Conservation (phyloP, 129 eudicot species). For the Pseudognaphalium luteoalbum region DNA sequence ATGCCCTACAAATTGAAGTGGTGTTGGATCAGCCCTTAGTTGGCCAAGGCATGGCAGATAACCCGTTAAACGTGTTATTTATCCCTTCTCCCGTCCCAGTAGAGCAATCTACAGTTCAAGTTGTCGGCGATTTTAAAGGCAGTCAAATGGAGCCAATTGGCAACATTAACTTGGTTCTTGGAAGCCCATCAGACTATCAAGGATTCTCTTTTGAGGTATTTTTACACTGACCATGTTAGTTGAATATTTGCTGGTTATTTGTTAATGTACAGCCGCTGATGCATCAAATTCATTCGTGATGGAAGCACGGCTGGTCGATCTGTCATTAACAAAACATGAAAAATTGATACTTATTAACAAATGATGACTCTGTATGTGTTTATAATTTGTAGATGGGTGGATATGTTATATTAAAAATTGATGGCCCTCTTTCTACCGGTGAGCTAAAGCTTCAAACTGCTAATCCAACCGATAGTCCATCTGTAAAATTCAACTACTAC, state of each 20-base stretch:
- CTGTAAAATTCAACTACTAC: conserved; percentile 3
- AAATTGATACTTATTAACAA: too few relatives aligned
- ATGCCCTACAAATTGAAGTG: conserved; percentile 53
- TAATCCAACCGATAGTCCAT: neutral
- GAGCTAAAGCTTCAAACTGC: neutral
- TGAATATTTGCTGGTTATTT: too few relatives aligned
- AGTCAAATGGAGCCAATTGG: conserved; percentile 55
- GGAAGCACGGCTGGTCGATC: too few relatives aligned
- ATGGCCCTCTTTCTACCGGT: neutral
- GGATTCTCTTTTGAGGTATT: neutral
- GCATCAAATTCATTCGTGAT: too few relatives aligned
- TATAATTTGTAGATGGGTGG: neutral
- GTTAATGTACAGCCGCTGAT: too few relatives aligned
- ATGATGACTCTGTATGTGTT: neutral
- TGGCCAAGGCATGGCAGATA: conserved; percentile 75
- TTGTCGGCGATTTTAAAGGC: conserved; percentile 53
- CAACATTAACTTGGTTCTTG: neutral
- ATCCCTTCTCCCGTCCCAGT: conserved; percentile 64
- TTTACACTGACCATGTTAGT: neutral
- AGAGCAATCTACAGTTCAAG: conserved; percentile 53
- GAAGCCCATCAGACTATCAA: neutral
- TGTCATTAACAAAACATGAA: too few relatives aligned
- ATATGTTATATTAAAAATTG: neutral
- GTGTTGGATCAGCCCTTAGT: conserved; percentile 56
- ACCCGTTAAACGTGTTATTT: conserved; percentile 60